A percentile compares a stretch with the other conserved stretches of the same genome.
phyloP scores from a whole-genome alignment of 352 stramenopile genomes.

The Stramenopiles sp. region DNA sequence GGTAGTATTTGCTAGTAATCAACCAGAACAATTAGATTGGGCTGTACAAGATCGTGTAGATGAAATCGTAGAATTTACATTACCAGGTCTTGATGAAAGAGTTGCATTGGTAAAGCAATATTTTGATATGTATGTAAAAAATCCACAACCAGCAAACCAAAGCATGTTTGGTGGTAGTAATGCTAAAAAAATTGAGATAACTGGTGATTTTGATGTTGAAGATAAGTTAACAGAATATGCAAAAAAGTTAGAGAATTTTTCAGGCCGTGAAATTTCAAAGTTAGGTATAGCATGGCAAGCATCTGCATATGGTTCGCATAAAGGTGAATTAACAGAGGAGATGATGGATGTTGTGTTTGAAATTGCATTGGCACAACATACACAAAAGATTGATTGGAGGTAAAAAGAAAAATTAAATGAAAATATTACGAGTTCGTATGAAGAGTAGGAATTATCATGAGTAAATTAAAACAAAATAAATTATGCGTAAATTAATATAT shows the following conservation, averaged over 20 bases:
- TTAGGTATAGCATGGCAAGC: conserved; percentile 96
- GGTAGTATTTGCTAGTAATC: conserved; percentile 97
- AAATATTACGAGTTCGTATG: no score
- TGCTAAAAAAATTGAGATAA: conserved; percentile 54
- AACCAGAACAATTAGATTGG: conserved; percentile 94
- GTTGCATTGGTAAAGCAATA: conserved; percentile 92
- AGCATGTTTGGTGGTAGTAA: conserved; percentile 17
- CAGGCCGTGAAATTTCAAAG: conserved; percentile 94
- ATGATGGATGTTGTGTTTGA: background rate
- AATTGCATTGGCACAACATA: background rate
- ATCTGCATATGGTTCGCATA: conserved; percentile 56
- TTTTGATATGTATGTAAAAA: conserved; percentile 88
- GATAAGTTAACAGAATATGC: conserved; percentile 69
- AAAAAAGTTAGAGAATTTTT: conserved; percentile 83
- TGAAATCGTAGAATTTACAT: conserved; percentile 90
- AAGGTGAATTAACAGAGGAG: background rate
- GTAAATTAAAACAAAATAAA: no score
- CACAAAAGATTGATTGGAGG: background rate
- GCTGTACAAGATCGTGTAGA: conserved; percentile 98
- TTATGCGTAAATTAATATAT: no score
- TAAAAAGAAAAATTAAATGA: no score
- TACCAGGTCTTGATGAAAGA: conserved; percentile 77
- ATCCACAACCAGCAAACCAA: conserved; percentile 33
- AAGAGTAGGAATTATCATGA: no score
- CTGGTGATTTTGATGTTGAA: conserved; percentile 64